Percentiles rank a stretch among this genome's conserved stretches.
These are phyloP conservation scores for Kuraishia cidri DNA, from an alignment of 805 yeast species.

Conservation along the genomic window DNA sequence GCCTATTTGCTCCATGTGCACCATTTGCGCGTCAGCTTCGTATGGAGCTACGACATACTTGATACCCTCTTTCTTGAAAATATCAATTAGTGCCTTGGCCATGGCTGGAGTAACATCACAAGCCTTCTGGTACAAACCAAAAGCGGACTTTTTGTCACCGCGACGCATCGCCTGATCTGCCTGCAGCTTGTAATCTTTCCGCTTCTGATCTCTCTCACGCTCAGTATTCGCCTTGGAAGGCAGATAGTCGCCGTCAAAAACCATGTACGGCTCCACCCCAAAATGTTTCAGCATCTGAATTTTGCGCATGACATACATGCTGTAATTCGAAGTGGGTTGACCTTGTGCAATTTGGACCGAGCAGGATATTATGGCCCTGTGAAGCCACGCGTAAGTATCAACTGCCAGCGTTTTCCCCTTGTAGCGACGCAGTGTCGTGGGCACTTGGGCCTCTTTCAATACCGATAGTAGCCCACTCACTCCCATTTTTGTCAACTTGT, in stretches of 20 bases:
- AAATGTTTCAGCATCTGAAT: constrained; percentile 57
- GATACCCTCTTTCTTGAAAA: constrained; percentile 46
- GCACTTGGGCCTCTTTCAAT: constrained; percentile 64
- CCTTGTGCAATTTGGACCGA: constrained; percentile 73
- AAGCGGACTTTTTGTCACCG: constrained; percentile 55
- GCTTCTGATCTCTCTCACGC: constrained; percentile 42
- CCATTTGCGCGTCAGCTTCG: constrained; percentile 98
- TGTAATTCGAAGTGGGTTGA: constrained; percentile 60
- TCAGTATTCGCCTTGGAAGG: constrained; percentile 77
- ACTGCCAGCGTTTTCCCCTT: constrained; percentile 76
- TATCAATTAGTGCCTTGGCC: constrained; percentile 81
- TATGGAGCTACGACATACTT: constrained; percentile 90
- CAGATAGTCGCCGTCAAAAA: constrained; percentile 86
- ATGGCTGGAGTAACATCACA: constrained; percentile 84
- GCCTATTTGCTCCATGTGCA: constrained; percentile 69
- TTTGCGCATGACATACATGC: constrained; percentile 60
- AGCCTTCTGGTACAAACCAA: constrained; percentile 63
- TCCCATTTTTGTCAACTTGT: too few relatives aligned
- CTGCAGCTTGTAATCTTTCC: constrained; percentile 47
- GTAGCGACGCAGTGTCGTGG: constrained; percentile 47
- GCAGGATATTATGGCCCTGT: constrained; percentile 75
- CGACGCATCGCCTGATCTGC: constrained; percentile 42
- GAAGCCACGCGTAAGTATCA: constrained; percentile 98
- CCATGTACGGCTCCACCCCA: constrained; percentile 76
- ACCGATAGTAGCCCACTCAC: constrained; percentile 76